Evolutionary conservation across 225 moss, liverwort and hornwort genomes (phyloP).

Genomic region (Takakia lepidozioides): DNA sequence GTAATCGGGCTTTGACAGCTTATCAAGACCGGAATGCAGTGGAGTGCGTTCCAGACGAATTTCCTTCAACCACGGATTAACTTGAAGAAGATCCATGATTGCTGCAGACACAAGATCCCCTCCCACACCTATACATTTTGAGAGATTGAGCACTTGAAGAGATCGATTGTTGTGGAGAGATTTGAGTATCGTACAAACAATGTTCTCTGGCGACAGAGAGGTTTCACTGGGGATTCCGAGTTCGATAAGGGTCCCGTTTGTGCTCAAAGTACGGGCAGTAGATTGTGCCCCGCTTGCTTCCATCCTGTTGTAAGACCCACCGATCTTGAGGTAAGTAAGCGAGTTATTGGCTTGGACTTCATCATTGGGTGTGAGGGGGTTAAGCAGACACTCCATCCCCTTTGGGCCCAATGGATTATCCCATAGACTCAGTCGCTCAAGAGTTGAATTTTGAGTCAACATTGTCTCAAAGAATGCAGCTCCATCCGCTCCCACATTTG

Average conservation of each 20-base stretch:
- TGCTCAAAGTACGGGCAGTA: not conserved
- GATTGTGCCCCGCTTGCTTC: too few species aligned
- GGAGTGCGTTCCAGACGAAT: not conserved
- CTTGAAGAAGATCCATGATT: constrained; percentile 14
- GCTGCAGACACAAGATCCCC: constrained; percentile 7
- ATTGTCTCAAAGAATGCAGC: too few species aligned
- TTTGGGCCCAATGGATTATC: too few species aligned
- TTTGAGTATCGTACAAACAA: not conserved
- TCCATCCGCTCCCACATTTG: too few species aligned
- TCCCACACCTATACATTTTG: fast-evolving
- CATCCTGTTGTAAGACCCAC: too few species aligned
- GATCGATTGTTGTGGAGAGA: not conserved
- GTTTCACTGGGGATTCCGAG: not conserved
- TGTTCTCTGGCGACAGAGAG: too few species aligned
- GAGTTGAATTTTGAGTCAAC: too few species aligned
- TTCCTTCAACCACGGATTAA: not conserved
- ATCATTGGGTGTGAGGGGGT: too few species aligned
- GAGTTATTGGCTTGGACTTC: too few species aligned
- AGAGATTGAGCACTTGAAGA: not conserved
- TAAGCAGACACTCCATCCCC: too few species aligned
- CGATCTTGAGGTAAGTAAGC: too few species aligned
- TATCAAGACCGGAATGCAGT: constrained; percentile 5
- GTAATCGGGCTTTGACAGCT: constrained; percentile 3
- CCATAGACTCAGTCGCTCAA: too few species aligned
- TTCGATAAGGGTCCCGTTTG: not conserved